A percentile compares a stretch with the other conserved stretches of the same genome.
These are phyloP conservation scores for Nakazawaea wyomingensis DNA, from an alignment of 805 yeast genomes.

Conservation along the genomic window DNA sequence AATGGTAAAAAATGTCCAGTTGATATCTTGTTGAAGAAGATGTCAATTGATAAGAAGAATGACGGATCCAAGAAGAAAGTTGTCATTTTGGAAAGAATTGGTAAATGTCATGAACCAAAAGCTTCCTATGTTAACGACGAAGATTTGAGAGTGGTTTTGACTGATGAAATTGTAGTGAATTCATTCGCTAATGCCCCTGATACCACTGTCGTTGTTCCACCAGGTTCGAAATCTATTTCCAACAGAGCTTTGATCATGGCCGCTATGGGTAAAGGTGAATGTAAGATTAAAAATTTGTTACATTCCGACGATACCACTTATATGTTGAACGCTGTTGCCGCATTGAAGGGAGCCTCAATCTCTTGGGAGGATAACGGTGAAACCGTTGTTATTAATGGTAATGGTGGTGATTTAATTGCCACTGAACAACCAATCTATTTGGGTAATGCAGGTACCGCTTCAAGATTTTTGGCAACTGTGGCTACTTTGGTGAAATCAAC, in stretches of 20 bases:
- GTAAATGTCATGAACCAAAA: conserved; percentile 80
- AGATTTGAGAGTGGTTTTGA: conserved; percentile 73
- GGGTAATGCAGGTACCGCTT: conserved; percentile 98
- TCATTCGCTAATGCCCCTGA: conserved; percentile 41
- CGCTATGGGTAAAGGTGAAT: conserved; percentile 82
- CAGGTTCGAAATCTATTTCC: conserved; percentile 96
- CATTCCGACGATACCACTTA: conserved; percentile 96
- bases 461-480: conserved; percentile 88
- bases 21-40: conserved; percentile 66
- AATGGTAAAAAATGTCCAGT: conserved; percentile 70
- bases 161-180: conserved; percentile 72
- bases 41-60: conserved; percentile 96
- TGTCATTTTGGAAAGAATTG: conserved; percentile 78
- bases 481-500: conserved; percentile 72
- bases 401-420: conserved; percentile 72
- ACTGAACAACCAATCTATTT: conserved; percentile 67
- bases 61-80: conserved; percentile 89
- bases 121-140: conserved; percentile 82
- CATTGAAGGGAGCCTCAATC: conserved; percentile 76
- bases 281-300: conserved; percentile 75
- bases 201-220: conserved; percentile 62
- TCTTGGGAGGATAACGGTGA: conserved; percentile 86
- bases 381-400: conserved; percentile 77
- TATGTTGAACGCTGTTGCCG: conserved; percentile 83
- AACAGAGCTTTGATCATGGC: conserved; percentile 92